phyloP scores from a whole-genome alignment of 192 early-diverging fungal species.

The Tieghemiomyces parasiticus region DNA sequence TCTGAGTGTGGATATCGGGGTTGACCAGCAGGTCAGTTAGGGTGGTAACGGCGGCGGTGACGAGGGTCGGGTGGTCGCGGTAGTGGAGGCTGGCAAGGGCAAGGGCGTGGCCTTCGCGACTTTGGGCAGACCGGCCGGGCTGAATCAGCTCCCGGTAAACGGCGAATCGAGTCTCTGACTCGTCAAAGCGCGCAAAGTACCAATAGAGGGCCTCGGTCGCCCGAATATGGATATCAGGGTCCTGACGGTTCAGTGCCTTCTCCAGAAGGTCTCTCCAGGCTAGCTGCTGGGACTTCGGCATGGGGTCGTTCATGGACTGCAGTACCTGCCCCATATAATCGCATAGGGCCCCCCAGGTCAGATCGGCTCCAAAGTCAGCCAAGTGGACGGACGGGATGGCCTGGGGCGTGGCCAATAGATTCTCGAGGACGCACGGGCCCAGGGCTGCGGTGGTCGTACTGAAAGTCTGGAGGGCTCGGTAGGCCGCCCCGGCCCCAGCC shows the following conservation, averaged over 20 bases:
- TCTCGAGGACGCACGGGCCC: too few species aligned
- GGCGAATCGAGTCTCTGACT: too few species aligned
- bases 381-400: conserved; percentile 23
- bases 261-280: conserved; percentile 18
- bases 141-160: too few species aligned
- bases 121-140: too few species aligned
- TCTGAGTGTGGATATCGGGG: neutral
- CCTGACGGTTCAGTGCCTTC: conserved; percentile 16
- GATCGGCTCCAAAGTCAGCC: conserved; percentile 39
- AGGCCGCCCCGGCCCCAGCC: conserved; percentile 16
- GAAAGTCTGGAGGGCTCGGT: conserved; percentile 15
- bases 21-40: conserved; percentile 12
- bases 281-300: neutral
- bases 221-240: conserved; percentile 14
- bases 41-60: too few species aligned
- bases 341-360: conserved; percentile 32
- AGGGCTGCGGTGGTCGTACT: too few species aligned
- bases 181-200: conserved; percentile 15
- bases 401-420: too few species aligned
- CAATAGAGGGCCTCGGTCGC: conserved; percentile 21
- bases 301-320: conserved; percentile 21
- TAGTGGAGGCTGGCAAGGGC: too few species aligned
- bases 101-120: too few species aligned
- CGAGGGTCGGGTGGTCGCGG: too few species aligned
- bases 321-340: conserved; percentile 29